These are phyloP conservation scores for Aureobasidium sp. DNA, from an alignment of 2,329 filamentous ascomycete genomes.

Conservation along the genomic window DNA sequence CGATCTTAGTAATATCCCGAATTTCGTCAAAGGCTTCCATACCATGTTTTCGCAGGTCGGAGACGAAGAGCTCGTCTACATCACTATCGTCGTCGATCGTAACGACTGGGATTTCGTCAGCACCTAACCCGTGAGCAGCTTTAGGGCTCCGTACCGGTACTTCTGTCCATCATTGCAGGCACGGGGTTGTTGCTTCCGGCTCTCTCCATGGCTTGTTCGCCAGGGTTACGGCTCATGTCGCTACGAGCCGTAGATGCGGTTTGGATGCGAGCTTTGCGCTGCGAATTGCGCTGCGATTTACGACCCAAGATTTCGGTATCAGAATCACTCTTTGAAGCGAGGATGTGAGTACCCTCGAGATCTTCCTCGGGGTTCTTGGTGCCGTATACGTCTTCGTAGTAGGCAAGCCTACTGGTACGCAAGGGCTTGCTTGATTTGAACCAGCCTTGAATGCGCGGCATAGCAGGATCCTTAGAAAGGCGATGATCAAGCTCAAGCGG, in stretches of 20 bases:
- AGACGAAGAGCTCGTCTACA: background rate
- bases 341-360: background rate
- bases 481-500: background rate
- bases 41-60: background rate
- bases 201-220: background rate
- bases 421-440: background rate
- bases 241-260: background rate
- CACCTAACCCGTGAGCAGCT: background rate
- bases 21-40: background rate
- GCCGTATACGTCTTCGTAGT: constrained; percentile 1
- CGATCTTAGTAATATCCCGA: background rate
- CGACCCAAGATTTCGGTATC: background rate
- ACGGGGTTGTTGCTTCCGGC: background rate
- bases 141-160: background rate
- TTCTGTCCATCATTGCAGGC: background rate
- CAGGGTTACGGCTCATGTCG: background rate
- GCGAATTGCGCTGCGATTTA: background rate
- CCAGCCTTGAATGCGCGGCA: background rate
- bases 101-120: background rate
- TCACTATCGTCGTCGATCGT: constrained; percentile 2
- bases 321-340: background rate
- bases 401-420: background rate
- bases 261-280: background rate
- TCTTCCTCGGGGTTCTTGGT: background rate
- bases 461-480: background rate